Base-by-base conservation (phyloP, 371 early-diverging fungal species). In the Apophysomyces variabilis region DNA sequence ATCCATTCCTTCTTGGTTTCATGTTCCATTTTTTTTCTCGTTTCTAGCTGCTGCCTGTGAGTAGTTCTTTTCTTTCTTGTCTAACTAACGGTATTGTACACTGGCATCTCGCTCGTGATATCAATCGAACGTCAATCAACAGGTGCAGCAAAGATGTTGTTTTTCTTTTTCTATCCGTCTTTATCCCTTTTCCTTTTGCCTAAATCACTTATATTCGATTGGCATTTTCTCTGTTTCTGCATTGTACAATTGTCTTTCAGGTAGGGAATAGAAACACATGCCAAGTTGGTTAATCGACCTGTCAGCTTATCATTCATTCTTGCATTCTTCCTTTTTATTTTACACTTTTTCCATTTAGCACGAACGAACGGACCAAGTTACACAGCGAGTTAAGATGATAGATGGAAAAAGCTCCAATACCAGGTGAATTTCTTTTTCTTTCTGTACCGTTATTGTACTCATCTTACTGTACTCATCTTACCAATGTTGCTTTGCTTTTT, bases 21-120 rank as follows among this genome's bases (percentile, higher is more conserved):
- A 16, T 43, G 62, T 62, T 44, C 36, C 37, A 37, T 16, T 26
- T 26, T 26, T 3, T 26, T 3, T 26, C 32, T 3, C 26, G 32
- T 1, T 26, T 26, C 3, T 26, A 26, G 32, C 32, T 26, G 3
- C 32, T 26, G 32, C 32, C 50, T 12, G 54, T 36, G 46, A 41
- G 21, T 62, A 57, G 38, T 43, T 26, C 59, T 58, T 59, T 65
- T 41, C 37, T 18, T 62, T 41, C 45, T 57, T 41, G 32, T 38
- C 21, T 54, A 47, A 39, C 36, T 64, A 21, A 11, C 57, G 43
- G 14, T 12, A 14, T 13, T 45, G 13, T 45, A 45, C 16, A 13
- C 13, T 16, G 46, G 32, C 32, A 26, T 26, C 32, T 26, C 32
- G 32, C 32, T 26, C 32, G 32, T 26, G 32, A 26, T 26, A 26